These are phyloP conservation scores for Chloris gayana DNA, from an alignment of 176 grass and related monocot genomes.

Conservation along the genomic window DNA sequence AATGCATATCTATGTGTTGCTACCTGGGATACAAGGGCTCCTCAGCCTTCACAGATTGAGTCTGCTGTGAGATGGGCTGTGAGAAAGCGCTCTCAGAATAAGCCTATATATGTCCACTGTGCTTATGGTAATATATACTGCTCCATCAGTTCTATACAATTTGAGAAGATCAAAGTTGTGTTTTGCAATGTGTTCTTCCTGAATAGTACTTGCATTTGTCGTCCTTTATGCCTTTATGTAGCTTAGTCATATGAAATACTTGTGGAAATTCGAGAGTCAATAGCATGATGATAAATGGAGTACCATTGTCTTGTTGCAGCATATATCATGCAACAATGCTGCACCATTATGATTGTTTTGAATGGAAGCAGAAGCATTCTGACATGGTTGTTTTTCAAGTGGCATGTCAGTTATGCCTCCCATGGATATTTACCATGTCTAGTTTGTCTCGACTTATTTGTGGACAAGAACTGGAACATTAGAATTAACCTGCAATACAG, in stretches of 20 bases:
- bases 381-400: constrained; percentile 4
- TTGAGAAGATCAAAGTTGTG: background rate
- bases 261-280: constrained; percentile 22
- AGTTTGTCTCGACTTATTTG: background rate
- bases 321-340: constrained; percentile 11
- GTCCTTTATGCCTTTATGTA: constrained; percentile 5
- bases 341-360: background rate
- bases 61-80: constrained; percentile 76
- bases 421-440: constrained; percentile 13
- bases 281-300: background rate
- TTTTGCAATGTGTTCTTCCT: constrained; percentile 12
- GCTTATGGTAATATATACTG: constrained; percentile 72
- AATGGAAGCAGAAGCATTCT: background rate
- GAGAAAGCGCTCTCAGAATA: constrained; percentile 66
- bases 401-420: background rate
- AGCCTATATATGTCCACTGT: constrained; percentile 85
- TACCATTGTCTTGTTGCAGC: background rate
- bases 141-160: background rate
- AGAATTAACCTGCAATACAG: background rate
- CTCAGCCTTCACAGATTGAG: constrained; percentile 73
- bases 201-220: background rate
- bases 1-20: constrained; percentile 79
- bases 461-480: background rate
- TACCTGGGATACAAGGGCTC: constrained; percentile 87
- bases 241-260: constrained; percentile 19